Conservation (phyloP, 495 filamentous ascomycete genomes). For the Aspergillus mulundensis region DNA sequence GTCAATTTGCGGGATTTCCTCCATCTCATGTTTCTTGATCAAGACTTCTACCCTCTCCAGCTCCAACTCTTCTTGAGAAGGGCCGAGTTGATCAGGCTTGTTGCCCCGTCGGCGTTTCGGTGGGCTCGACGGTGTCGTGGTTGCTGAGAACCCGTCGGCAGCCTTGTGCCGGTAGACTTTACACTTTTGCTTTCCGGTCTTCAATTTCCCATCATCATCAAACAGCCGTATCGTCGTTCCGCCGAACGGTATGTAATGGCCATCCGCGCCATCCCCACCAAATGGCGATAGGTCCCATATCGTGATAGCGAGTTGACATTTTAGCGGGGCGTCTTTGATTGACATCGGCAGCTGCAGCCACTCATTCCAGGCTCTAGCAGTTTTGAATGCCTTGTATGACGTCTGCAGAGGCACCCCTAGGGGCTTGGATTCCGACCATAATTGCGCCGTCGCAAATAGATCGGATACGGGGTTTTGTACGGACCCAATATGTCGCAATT, state of each 20-base stretch:
- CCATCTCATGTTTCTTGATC: conserved; percentile 98
- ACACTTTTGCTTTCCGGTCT: conserved; percentile 91
- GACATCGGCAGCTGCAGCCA: conserved; percentile 86
- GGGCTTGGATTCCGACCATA: conserved; percentile 95
- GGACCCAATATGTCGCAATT: conserved; percentile 81
- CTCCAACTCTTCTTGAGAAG: conserved; percentile 65
- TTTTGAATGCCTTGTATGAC: conserved; percentile 82
- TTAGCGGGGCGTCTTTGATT: conserved; percentile 73
- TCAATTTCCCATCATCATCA: conserved; percentile 82
- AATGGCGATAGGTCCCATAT: conserved; percentile 90
- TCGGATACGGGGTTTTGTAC: conserved; percentile 72
- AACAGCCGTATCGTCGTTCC: conserved; percentile 89
- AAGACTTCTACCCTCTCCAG: conserved; percentile 77
- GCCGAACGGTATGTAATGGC: conserved; percentile 84
- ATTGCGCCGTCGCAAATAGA: conserved; percentile 85
- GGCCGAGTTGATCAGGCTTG: conserved; percentile 29
- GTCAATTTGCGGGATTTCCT: conserved; percentile 84
- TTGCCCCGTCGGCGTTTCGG: conserved; percentile 47
- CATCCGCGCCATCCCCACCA: conserved; percentile 56
- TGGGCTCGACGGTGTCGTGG: conserved; percentile 69
- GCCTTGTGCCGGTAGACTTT: conserved; percentile 73
- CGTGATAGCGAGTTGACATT: conserved; percentile 84
- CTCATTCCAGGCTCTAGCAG: conserved; percentile 83
- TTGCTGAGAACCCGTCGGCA: conserved; percentile 80
- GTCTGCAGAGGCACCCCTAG: conserved; percentile 89